Base-by-base conservation (phyloP, 2,329 filamentous ascomycete genomes). In the Talaromyces marneffei region DNA sequence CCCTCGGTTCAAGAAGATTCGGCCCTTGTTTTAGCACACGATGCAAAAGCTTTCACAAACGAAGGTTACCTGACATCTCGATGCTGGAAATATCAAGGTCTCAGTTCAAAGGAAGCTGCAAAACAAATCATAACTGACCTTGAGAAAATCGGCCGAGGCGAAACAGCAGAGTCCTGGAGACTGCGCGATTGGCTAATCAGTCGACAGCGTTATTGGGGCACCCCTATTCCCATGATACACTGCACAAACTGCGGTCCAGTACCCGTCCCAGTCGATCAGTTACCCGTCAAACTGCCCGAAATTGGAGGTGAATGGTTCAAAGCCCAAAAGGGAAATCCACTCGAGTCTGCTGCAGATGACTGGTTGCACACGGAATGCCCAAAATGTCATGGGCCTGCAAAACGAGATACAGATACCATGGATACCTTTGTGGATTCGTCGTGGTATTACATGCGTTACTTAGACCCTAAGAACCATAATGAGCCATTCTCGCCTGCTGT, bases 371-470 rank as follows among this genome's bases (percentile, higher is more conserved):
- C 87, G 0, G 73, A 80, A 2, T 96, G 92, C 70, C 92, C 92
- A 20, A 75, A 68, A 53, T 96, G 92, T 68, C 78, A 82, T 16
- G 81, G 83, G 1, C 76, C 85, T 25, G 92, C 90, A 6, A 88
- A 86, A 71, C 84, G 92, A 65, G 92, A 96, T 66, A 96, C 92
- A 0, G 92, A 96, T 72, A 96, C 92, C 2, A 96, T 96, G 92
- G 92, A 96, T 73, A 96, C 92, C 0, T 96, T 96, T 75, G 92
- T 96, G 63, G 92, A 96, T 75, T 96, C 91, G 1, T 95, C 91
- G 59, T 96, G 92, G 92, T 96, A 96, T 74, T 96, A 87, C 70
- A 85, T 92, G 76, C 85, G 91, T 12, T 96, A 91, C 68, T 76
- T 87, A 29, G 90, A 95, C 68, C 79, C 89, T 0, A 79, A 85